A percentile compares a stretch with the other conserved stretches of the same genome.
phyloP scores from a whole-genome alignment of 352 stramenopile species.

The Globisporangium okanoganense region DNA sequence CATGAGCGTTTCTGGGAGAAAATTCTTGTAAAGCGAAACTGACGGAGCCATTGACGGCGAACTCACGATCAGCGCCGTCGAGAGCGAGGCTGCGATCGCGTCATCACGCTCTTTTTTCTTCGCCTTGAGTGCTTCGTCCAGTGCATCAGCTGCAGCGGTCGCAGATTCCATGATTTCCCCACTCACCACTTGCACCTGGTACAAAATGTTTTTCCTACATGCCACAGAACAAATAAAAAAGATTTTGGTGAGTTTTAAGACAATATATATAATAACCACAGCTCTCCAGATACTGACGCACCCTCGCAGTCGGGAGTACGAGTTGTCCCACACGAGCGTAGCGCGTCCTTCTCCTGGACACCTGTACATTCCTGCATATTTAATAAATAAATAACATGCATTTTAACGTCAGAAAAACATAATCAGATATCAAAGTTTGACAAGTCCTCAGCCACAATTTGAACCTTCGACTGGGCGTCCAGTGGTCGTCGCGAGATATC shows the following conservation, averaged over 20 bases:
- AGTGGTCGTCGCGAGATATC: slow-evolving; percentile 47
- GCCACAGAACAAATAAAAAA: not conserved
- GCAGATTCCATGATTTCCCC: slow-evolving; percentile 72
- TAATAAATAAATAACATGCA: not conserved
- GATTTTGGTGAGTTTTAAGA: too few relatives aligned
- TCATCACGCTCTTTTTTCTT: slow-evolving; percentile 44
- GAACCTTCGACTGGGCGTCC: slow-evolving; percentile 53
- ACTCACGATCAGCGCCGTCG: slow-evolving; percentile 37
- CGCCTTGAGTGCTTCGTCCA: slow-evolving; percentile 60
- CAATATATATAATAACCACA: too few relatives aligned
- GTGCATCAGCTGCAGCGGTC: slow-evolving; percentile 55
- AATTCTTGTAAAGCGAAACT: slow-evolving; percentile 32
- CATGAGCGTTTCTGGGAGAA: slow-evolving; percentile 44
- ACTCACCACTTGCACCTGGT: slow-evolving; percentile 69
- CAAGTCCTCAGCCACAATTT: not conserved
- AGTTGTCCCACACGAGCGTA: slow-evolving; percentile 77
- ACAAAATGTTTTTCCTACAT: slow-evolving; percentile 69
- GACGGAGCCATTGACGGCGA: slow-evolving; percentile 15
- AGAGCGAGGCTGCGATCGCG: slow-evolving; percentile 22
- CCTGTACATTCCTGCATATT: slow-evolving; percentile 38
- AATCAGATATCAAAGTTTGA: not conserved
- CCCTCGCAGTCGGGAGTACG: slow-evolving; percentile 72
- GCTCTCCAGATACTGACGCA: too few relatives aligned
- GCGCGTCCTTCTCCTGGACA: slow-evolving; percentile 51
- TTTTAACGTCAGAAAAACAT: not conserved